phyloP scores from a whole-genome alignment of 768 basidiomycete genomes.

The Neoboletus subvelutipes region DNA sequence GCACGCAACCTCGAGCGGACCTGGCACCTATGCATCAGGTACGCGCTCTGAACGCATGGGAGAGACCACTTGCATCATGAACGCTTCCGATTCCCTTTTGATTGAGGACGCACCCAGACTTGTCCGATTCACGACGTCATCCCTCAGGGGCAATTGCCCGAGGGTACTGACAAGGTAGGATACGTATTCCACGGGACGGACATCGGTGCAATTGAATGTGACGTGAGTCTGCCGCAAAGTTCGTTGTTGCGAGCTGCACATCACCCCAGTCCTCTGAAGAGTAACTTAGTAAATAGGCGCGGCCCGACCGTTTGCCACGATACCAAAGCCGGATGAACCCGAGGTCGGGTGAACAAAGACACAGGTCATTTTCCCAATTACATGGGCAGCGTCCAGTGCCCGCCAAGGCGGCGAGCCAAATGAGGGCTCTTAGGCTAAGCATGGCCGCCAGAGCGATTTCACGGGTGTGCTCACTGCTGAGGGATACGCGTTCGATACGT shows the following conservation, averaged over 20 bases:
- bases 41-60: background rate
- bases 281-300: conserved; percentile 50
- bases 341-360: conserved; percentile 41
- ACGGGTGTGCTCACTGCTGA: background rate
- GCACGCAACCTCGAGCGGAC: background rate
- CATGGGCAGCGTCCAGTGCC: conserved; percentile 27
- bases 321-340: conserved; percentile 36
- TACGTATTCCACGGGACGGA: background rate
- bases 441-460: background rate
- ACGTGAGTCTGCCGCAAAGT: conserved; percentile 43
- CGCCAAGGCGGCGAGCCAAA: background rate
- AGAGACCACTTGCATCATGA: conserved; percentile 2
- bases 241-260: conserved; percentile 55
- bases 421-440: conserved; percentile 13
- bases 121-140: conserved; percentile 1
- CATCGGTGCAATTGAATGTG: conserved; percentile 27
- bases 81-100: background rate
- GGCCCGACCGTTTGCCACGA: conserved; percentile 46
- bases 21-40: background rate
- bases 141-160: conserved; percentile 1
- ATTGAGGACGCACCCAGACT: background rate
- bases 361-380: conserved; percentile 50
- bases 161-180: conserved; percentile 1
- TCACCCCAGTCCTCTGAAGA: conserved; percentile 64
- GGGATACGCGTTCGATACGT: background rate